Evolutionary conservation across 148 eudicot genomes (phyloP), one percentile per base, ranked within the genome.

Genomic region (Polygonum aviculare): DNA sequence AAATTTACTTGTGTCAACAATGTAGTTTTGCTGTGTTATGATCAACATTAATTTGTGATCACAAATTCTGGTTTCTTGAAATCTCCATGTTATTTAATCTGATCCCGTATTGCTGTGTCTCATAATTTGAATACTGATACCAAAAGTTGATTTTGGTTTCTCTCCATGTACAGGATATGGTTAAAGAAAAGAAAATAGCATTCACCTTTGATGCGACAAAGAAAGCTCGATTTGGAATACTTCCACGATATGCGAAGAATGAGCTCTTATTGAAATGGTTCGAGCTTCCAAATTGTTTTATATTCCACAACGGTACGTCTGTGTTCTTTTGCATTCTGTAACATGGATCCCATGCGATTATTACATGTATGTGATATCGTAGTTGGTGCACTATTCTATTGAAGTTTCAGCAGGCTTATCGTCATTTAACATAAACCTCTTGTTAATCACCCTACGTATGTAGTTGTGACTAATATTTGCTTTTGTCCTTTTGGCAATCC

Each of bases 201-300:
- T 90, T 83, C 86, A 75, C 84, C 55, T 95, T 89, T 82, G 97
- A 95, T 87, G 78, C 87, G 14, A 89, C 94, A 21, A 88, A 88
- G 78, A 88, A 86, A 77, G 87, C 93, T 59, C 94, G 98, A 19
- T 95, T 95, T 86, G 98, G 98, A 54, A 65, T 95, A 60, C 90
- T 95, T 79, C 98, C 98, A 21, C 90, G 98, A 44, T 90, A 95
- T 86, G 92, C 94, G 7, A 87, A 89, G 87, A 89, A 89, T 82
- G 98, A 95, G 83, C 87, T 87, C 80, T 77, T 87, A 74, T 88
- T 95, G 82, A 92, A 81, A 86, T 95, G 98, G 98, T 92, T 95
- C 79, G 97, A 95, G 83, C 96, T 95, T 81, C 97, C 98, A 67
- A 92, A 88, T 80, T 92, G 98, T 84, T 95, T 92, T 88, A 92